Evolutionary conservation across 805 yeast species (phyloP), one percentile per base, ranked within the genome.

Genomic region (Cephaloascus fragrans): DNA sequence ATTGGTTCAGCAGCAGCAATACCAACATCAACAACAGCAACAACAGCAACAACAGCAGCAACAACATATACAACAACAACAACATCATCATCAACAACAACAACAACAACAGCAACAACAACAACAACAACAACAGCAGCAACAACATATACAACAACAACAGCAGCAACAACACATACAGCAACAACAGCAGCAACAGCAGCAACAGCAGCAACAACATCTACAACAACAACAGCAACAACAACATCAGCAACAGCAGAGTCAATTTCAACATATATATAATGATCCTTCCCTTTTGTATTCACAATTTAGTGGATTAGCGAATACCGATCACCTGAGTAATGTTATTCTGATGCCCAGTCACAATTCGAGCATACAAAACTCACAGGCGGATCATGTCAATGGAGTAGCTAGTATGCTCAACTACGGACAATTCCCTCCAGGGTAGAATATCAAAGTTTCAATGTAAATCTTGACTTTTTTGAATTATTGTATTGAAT

Each of bases 61-160:
- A 33, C 19, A 12, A 16, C 16, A 18, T 6, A 5, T 16, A n/a
- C 5, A 26, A 34, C 28, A 17, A 34, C 36, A 18, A 19, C 36
- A 17, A 34, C 14, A 34, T 19, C 12, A 3, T 19, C 10, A 17
- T 14, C 38, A 36, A n/a, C 38, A 36, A 28, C 8, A 3, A 5
- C 34, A n/a, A n/a, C n/a, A n/a, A n/a, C n/a, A n/a, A n/a, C 41
- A 36, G 28, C 41, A 35, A 29, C 38, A 18, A 28, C 39, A 35
- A 29, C 32, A 37, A 26, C 37, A 32, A 15, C 19, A 28, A 32
- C 39, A 17, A 18, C 39, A 37, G 26, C 39, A 37, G 26, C 36
- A 37, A 19, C 36, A 4, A n/a, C 36, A 9, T 5, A 14, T 16
- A 3, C 18, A 37, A 14, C 16, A 17, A 19, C 18, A 18, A 18